These are phyloP conservation scores for Sporothrix dimorphospora DNA, from an alignment of 2,329 filamentous ascomycete genomes.

Conservation along the genomic window DNA sequence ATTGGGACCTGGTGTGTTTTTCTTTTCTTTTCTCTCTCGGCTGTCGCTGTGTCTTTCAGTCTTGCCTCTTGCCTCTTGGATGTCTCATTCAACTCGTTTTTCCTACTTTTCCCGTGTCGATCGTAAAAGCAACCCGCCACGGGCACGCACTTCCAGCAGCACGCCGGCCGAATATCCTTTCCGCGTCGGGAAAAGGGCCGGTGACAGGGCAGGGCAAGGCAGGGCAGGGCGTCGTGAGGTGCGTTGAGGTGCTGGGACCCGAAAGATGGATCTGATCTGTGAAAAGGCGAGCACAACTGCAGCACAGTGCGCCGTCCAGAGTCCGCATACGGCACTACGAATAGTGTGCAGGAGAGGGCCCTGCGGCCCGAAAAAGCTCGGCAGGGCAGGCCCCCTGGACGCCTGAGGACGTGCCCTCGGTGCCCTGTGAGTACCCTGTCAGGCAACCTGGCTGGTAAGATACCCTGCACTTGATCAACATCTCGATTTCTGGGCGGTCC, in stretches of 20 bases:
- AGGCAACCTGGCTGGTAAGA: not conserved
- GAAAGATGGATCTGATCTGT: not conserved
- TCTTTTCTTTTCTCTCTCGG: not conserved
- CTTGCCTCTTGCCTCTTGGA: not conserved
- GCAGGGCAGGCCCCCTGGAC: conserved; percentile 6
- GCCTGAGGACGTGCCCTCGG: not conserved
- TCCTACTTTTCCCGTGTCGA: not conserved
- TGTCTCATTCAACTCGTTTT: conserved; percentile 1
- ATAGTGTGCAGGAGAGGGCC: too few relatives aligned
- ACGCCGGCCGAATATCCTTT: conserved; percentile 10
- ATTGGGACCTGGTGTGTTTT: not conserved
- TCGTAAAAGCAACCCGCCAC: not conserved
- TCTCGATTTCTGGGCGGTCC: not conserved
- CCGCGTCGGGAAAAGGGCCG: not conserved
- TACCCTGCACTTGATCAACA: not conserved
- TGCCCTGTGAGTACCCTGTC: too few relatives aligned
- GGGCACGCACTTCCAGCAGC: not conserved
- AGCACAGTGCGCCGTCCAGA: too few relatives aligned
- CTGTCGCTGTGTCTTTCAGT: not conserved
- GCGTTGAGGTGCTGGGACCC: too few relatives aligned
- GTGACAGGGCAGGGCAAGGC: not conserved
- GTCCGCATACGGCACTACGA: too few relatives aligned
- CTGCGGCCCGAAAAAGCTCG: not conserved
- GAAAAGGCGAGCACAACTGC: too few relatives aligned
- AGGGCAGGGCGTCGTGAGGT: not conserved